Base-by-base conservation (phyloP, 1,284 basidiomycete species). In the Fereydounia khargensis region DNA sequence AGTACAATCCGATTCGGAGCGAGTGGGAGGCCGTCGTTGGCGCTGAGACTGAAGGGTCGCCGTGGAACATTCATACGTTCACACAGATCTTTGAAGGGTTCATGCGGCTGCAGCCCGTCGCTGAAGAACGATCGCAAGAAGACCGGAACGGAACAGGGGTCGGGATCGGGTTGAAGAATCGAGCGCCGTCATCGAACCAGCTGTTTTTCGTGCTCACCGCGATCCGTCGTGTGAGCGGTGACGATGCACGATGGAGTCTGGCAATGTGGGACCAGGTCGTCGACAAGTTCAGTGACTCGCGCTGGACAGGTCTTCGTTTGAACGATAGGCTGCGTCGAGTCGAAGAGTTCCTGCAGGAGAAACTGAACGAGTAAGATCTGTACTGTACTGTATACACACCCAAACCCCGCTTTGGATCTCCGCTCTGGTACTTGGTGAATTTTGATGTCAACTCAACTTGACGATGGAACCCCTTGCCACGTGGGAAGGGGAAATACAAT, bases 201-300 rank as follows among this genome's bases (percentile, higher is more conserved):
- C 44, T 57, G 4, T 62, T 62, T 23, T 62, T 47, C 47, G 39
- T 57, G 18, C 35, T 62, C 5, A 62, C 59, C 2, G 49, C 59
- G 0, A 47, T 62, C 11, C 46, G 59, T 2, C 40, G 59, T 32
- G 49, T 57, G 10, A 57, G 54, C 35, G 24, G 47, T 10, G 59
- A 62, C 24, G 33, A 62, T 30, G 41, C 59, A 1, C 9, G 14
- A 2, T 62, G 59, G 59, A 51, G 40, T 33, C 37, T 62, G 11
- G 49, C 50, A 34, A 45, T 51, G 44, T 62, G 59, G 59, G 20
- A 42, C 10, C 47, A 40, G 23, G 49, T 62, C 3, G 38, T 35
- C 21, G 37, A 39, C 31, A 62, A 62, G 39, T 62, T 62, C 22
- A 35, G 27, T 27, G 23, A 39, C 18, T 39, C 25, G 27, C 10